Evolutionary conservation across 2,329 filamentous ascomycete genomes (phyloP).

Genomic region (Fusarium sp.): DNA sequence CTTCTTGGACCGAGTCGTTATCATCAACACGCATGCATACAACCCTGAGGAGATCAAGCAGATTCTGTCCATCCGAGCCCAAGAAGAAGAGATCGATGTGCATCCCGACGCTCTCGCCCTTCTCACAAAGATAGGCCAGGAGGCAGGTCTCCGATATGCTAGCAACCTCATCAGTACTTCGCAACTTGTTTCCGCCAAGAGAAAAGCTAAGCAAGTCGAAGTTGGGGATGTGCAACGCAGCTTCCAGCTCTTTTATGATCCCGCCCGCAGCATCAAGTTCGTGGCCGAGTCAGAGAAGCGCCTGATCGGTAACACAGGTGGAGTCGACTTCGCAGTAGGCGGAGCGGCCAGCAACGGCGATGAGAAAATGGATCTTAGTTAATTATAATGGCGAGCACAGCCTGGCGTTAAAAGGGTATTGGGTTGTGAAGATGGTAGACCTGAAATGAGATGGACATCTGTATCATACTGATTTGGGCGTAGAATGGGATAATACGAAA

Average conservation of each 20-base stretch:
- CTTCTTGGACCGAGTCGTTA: slow-evolving; percentile 94
- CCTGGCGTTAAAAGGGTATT: slow-evolving; percentile 45
- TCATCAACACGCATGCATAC: slow-evolving; percentile 93
- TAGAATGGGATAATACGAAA: slow-evolving; percentile 36
- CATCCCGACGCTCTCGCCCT: slow-evolving; percentile 90
- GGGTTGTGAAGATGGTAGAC: slow-evolving; percentile 20
- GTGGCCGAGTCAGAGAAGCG: slow-evolving; percentile 90
- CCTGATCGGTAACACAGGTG: slow-evolving; percentile 87
- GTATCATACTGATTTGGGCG: slow-evolving; percentile 45
- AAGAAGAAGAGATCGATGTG: slow-evolving; percentile 95
- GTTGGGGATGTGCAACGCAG: slow-evolving; percentile 92
- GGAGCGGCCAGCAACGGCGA: slow-evolving; percentile 48
- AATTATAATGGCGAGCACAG: slow-evolving; percentile 41
- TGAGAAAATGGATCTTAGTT: slow-evolving; percentile 59
- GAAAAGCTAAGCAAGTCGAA: slow-evolving; percentile 82
- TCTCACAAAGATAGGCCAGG: slow-evolving; percentile 93
- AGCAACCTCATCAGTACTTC: slow-evolving; percentile 97
- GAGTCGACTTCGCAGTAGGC: slow-evolving; percentile 72
- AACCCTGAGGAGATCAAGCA: slow-evolving; percentile 85
- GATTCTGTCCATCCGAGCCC: slow-evolving; percentile 90
- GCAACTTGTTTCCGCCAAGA: slow-evolving; percentile 86
- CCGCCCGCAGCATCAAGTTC: slow-evolving; percentile 86
- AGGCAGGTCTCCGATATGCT: slow-evolving; percentile 93
- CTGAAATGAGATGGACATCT: slow-evolving; percentile 37
- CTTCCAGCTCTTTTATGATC: slow-evolving; percentile 94